Percentiles rank a stretch among this genome's conserved stretches.
These are phyloP conservation scores for Tulasnella sp. DNA, from an alignment of 768 basidiomycete genomes.

Conservation along the genomic window DNA sequence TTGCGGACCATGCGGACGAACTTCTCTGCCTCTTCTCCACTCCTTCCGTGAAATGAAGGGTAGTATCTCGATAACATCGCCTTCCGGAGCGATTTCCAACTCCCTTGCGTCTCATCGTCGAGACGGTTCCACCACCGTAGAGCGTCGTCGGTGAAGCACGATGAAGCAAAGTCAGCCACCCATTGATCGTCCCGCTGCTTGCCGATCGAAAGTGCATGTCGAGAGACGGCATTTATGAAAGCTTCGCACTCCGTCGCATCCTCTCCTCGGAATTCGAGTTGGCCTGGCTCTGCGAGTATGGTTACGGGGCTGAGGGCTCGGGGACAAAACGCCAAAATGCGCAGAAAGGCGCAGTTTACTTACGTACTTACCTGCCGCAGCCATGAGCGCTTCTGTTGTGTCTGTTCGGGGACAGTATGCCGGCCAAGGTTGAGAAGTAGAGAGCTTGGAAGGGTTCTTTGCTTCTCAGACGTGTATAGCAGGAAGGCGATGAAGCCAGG, in stretches of 20 bases:
- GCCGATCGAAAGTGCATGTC: constrained; percentile 10
- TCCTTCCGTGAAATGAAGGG: background rate
- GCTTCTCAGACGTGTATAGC: background rate
- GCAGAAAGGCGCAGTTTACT: background rate
- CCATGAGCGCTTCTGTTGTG: background rate
- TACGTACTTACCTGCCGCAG: background rate
- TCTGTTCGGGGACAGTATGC: background rate
- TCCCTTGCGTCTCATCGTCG: background rate
- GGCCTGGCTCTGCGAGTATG: background rate
- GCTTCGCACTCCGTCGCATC: background rate
- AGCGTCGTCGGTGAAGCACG: background rate
- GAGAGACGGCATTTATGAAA: background rate
- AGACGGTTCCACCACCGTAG: background rate
- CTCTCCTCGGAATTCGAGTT: background rate
- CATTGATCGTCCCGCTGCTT: background rate
- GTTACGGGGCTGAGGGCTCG: background rate
- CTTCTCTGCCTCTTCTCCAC: background rate
- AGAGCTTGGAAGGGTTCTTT: background rate
- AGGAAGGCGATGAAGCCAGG: background rate
- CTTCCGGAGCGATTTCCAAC: background rate
- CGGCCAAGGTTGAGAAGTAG: background rate
- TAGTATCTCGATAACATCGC: background rate
- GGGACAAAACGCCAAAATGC: background rate
- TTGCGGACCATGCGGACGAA: background rate
- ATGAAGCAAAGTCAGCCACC: background rate